Conservation (phyloP, 164 flowering plant species). For the Kalanchoe fedtschenkoi region DNA sequence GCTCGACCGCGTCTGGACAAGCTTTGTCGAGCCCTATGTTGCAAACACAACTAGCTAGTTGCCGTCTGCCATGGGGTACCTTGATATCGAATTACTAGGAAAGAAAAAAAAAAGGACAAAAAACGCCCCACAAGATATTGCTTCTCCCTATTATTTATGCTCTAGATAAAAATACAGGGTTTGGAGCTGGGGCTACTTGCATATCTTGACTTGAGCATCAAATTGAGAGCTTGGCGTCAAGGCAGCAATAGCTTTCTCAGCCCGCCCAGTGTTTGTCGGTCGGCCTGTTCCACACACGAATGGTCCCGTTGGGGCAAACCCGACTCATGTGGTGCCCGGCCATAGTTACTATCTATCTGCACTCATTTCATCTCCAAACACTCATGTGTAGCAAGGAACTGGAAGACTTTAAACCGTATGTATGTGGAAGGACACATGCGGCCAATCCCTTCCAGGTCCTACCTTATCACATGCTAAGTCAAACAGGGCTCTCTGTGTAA, state of each 20-base stretch:
- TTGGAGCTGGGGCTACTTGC: not conserved
- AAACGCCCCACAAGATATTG: not conserved
- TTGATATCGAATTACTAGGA: not conserved
- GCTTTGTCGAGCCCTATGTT: not conserved
- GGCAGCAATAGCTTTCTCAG: not conserved
- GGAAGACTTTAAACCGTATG: too few species aligned
- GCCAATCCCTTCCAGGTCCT: too few species aligned
- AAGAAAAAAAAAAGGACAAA: not conserved
- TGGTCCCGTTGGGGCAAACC: not conserved
- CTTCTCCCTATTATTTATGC: not conserved
- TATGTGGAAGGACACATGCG: too few species aligned
- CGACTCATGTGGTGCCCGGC: not conserved
- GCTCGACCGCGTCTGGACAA: not conserved
- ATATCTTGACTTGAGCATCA: not conserved
- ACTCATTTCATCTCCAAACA: too few species aligned
- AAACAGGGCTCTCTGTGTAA: too few species aligned
- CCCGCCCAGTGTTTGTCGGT: not conserved
- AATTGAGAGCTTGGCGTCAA: not conserved
- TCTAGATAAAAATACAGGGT: not conserved
- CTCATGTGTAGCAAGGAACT: too few species aligned
- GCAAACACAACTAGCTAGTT: not conserved
- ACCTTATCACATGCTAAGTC: too few species aligned
- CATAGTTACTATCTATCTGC: too few species aligned
- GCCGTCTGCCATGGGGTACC: not conserved
- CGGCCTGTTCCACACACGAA: not conserved